Conservation (phyloP, 1,284 basidiomycete genomes). For the Schizophyllum commune region DNA sequence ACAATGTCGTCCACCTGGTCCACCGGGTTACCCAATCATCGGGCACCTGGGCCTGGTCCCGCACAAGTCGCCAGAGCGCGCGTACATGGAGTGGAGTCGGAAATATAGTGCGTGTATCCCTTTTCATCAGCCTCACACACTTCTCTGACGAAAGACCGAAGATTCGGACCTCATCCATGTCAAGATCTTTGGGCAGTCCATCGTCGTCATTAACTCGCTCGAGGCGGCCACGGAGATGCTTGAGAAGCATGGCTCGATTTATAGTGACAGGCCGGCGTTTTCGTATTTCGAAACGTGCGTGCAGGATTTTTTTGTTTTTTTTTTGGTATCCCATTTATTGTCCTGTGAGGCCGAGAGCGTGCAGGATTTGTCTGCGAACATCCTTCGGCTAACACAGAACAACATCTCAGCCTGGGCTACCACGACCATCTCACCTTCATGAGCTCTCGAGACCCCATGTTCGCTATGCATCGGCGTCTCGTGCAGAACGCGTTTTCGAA, state of each 20-base stretch:
- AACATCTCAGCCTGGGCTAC: too few species aligned
- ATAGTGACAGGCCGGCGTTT: conserved; percentile 19
- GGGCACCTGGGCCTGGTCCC: background rate
- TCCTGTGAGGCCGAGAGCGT: too few species aligned
- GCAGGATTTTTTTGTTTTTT: background rate
- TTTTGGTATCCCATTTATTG: too few species aligned
- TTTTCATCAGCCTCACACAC: background rate
- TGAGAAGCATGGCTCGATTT: conserved; percentile 18
- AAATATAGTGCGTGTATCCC: background rate
- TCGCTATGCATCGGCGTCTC: too few species aligned
- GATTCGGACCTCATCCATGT: conserved; percentile 5
- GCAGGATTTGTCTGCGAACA: too few species aligned
- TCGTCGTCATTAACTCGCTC: conserved; percentile 20
- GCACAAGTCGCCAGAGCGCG: background rate
- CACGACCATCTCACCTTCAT: too few species aligned
- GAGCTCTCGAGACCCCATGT: too few species aligned
- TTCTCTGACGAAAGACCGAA: background rate
- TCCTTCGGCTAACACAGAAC: too few species aligned
- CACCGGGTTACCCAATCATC: background rate
- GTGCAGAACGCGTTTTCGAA: too few species aligned
- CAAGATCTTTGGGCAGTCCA: conserved; percentile 11
- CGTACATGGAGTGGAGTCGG: background rate
- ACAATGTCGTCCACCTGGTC: background rate
- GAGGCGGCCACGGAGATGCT: conserved; percentile 18
- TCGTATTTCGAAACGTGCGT: too few species aligned